Percentiles rank a stretch among this genome's conserved stretches.
These are phyloP conservation scores for Osmanthus fragrans DNA, from an alignment of 257 asterid species.

Conservation along the genomic window DNA sequence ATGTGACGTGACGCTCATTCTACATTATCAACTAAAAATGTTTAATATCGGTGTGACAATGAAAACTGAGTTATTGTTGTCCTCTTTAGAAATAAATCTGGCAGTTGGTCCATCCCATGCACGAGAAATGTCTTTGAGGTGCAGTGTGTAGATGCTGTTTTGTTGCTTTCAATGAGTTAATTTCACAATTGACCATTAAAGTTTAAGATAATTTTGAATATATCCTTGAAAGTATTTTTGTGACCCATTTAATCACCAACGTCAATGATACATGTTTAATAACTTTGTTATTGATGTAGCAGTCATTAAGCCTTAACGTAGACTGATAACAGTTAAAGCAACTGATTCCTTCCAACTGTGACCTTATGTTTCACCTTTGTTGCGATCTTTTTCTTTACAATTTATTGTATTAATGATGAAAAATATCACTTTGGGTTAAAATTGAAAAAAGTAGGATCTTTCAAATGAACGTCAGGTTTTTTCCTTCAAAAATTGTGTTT, in stretches of 20 bases:
- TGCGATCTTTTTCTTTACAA: too few species aligned
- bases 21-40: neutral
- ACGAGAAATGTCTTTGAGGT: neutral
- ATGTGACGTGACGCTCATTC: neutral
- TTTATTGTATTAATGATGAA: too few species aligned
- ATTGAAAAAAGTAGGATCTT: too few species aligned
- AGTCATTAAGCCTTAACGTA: too few species aligned
- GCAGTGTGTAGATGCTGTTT: neutral
- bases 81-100: neutral
- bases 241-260: neutral
- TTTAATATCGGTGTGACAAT: neutral
- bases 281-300: too few species aligned
- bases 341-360: too few species aligned
- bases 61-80: neutral
- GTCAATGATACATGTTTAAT: too few species aligned
- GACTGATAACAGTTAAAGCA: too few species aligned
- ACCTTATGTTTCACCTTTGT: too few species aligned
- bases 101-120: slow-evolving; percentile 1
- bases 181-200: neutral
- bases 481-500: too few species aligned
- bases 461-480: too few species aligned
- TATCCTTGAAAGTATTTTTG: neutral
- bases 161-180: neutral
- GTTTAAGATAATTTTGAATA: neutral
- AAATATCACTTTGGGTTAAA: too few species aligned